Conservation (phyloP, 257 asterid genomes). For the Cruciata laevipes region DNA sequence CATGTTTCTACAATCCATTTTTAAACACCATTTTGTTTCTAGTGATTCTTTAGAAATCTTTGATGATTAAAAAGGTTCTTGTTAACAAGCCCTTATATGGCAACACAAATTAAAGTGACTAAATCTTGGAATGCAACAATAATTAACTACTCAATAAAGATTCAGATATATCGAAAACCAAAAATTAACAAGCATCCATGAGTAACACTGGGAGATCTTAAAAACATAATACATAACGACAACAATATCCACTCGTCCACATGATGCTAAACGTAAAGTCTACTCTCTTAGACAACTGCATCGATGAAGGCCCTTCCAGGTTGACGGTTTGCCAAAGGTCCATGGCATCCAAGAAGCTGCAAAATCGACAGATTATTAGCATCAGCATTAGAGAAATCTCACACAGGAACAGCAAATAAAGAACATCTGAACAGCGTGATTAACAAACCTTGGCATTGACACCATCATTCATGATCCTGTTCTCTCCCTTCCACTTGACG, state of each 20-base stretch:
- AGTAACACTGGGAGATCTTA: neutral
- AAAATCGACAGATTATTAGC: neutral
- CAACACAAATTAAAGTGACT: no score
- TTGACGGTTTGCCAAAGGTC: conserved; percentile 34
- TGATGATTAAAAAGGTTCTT: no score
- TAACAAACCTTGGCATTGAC: conserved; percentile 72
- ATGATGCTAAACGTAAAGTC: neutral
- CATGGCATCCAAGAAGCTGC: conserved; percentile 44
- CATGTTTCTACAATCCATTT: no score
- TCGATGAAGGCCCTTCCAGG: conserved; percentile 36
- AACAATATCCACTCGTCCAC: neutral
- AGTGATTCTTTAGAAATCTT: no score
- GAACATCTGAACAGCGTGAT: neutral
- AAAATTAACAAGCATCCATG: neutral
- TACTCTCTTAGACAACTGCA: conserved; percentile 9
- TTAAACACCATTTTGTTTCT: no score
- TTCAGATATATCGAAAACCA: neutral
- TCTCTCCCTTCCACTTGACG: conserved; percentile 61
- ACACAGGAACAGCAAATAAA: neutral
- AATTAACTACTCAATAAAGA: no score
- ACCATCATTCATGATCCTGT: conserved; percentile 57
- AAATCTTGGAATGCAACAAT: no score
- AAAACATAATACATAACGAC: neutral
- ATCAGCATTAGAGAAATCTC: neutral
- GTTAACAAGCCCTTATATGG: no score